A percentile compares a stretch with the other conserved stretches of the same genome.
These are phyloP conservation scores for Aspergillus calidoustus DNA, from an alignment of 2,329 filamentous ascomycete species.

Conservation along the genomic window DNA sequence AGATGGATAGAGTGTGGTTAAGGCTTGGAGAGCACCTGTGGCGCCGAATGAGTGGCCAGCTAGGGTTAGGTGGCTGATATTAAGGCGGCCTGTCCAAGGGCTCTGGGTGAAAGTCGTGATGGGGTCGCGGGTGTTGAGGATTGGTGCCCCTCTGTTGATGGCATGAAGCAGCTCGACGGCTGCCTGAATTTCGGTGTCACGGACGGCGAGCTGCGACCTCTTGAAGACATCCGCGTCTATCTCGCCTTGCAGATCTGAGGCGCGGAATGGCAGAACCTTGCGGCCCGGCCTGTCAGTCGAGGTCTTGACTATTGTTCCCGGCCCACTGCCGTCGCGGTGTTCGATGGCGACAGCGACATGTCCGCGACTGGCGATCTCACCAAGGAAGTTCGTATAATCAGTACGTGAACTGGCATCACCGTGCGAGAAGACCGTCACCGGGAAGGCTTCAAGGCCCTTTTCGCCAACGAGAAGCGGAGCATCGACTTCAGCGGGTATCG, in stretches of 20 bases:
- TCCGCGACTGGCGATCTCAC: constrained; percentile 7
- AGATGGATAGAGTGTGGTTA: not conserved
- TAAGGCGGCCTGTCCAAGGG: constrained; percentile 2
- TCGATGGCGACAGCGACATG: constrained; percentile 10
- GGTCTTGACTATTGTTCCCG: constrained; percentile 7
- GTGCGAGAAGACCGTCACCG: constrained; percentile 11
- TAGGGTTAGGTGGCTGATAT: constrained; percentile 6
- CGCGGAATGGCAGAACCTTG: constrained; percentile 1
- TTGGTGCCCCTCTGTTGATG: constrained; percentile 1
- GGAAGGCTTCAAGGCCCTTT: constrained; percentile 1
- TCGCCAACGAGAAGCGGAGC: not conserved
- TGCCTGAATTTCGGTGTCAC: constrained; percentile 9
- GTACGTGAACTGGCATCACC: constrained; percentile 11
- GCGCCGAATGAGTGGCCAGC: constrained; percentile 10
- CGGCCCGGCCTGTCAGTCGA: constrained; percentile 3
- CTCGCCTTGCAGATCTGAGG: not conserved
- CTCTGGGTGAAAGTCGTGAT: not conserved
- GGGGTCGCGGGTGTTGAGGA: constrained; percentile 7
- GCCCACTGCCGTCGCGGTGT: constrained; percentile 10
- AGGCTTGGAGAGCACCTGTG: constrained; percentile 8
- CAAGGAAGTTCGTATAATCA: constrained; percentile 11
- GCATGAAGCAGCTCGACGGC: constrained; percentile 4
- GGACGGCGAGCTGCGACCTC: constrained; percentile 8
- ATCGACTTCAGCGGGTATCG: constrained; percentile 10
- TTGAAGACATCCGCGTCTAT: not conserved